Base-by-base conservation (phyloP, 768 basidiomycete species). In the Daedaleopsis sinensis region DNA sequence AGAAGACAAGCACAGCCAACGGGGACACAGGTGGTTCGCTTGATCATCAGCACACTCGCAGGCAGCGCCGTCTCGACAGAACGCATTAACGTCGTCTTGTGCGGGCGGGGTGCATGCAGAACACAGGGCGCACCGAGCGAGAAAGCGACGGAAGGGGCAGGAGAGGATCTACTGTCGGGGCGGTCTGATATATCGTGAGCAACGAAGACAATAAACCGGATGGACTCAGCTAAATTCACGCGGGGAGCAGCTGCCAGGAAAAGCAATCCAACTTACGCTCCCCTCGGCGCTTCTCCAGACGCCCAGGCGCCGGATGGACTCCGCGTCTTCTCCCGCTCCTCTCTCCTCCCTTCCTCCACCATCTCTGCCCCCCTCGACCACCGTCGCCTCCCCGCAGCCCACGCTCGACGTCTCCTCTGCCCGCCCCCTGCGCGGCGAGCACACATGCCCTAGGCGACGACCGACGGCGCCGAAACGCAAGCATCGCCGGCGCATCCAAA, bases 1-100 rank as follows among this genome's bases (percentile, higher is more conserved):
- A 23, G 60, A 57, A 48, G 61, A 52, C 15, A 27, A 42, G 51
- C 61, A 62, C 61, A 52, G 61, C 61, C 61, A 43, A 21, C 19
- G 44, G 27, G 37, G 48, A 27, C 39, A 39, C 48, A 43, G 55
- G 43, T 12, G 47, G 61, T 62, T 62, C 55, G 36, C 52, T 44
- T 57, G 61, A 57, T 62, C 49, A 57, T 57, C 51, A 52, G 38
- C 42, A 23, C 50, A 62, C 27, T 32, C 7, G 52, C 19, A 44
- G 39, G 50, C 46, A 19, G 38, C 53, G 24, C 53, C 53, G 55
- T 61, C 59, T 55, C 59, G 53, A 55, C 59, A 49, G 42, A 35
- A 23, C 59, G 36, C 35, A 42, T 3, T 38, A 38, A 38, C 15
- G 37, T 38, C 7, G 37, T 15, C 37, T 38, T 15, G 39, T 13